Percentiles rank a stretch among this genome's conserved stretches.
These are phyloP conservation scores for Cutaneotrichosporon sp. DNA, from an alignment of 1,284 basidiomycete species.

Conservation along the genomic window DNA sequence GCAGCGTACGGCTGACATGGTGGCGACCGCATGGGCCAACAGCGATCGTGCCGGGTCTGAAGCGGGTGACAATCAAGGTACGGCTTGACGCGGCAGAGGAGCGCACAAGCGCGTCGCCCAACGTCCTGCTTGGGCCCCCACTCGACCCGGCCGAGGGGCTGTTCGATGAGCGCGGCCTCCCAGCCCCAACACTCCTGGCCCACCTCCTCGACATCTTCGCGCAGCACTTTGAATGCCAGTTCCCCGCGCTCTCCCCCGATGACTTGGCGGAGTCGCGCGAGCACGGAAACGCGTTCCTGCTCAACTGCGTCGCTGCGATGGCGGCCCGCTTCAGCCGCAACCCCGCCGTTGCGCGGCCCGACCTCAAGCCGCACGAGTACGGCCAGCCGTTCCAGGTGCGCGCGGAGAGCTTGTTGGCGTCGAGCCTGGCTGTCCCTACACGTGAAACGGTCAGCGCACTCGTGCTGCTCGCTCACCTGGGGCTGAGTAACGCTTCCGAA, in stretches of 20 bases:
- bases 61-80: background rate
- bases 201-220: constrained; percentile 32
- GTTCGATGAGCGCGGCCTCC: constrained; percentile 23
- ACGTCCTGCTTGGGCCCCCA: background rate
- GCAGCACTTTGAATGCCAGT: constrained; percentile 31
- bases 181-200: constrained; percentile 21
- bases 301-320: constrained; percentile 31
- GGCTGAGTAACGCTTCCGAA: constrained; percentile 34
- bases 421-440: constrained; percentile 31
- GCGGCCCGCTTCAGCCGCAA: constrained; percentile 33
- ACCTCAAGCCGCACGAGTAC: constrained; percentile 22
- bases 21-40: constrained; percentile 41
- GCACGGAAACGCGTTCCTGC: constrained; percentile 27
- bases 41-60: constrained; percentile 24
- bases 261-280: constrained; percentile 1
- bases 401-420: constrained; percentile 31
- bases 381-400: constrained; percentile 2
- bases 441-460: constrained; percentile 34
- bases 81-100: too few relatives aligned
- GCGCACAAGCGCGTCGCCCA: background rate
- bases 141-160: constrained; percentile 9
- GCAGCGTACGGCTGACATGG: constrained; percentile 23
- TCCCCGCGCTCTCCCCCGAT: constrained; percentile 21
- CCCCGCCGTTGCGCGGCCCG: constrained; percentile 24
- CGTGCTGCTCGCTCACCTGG: constrained; percentile 28